Evolutionary conservation across 2,329 filamentous ascomycete species (phyloP).

Genomic region (Aureobasidium zeae): DNA sequence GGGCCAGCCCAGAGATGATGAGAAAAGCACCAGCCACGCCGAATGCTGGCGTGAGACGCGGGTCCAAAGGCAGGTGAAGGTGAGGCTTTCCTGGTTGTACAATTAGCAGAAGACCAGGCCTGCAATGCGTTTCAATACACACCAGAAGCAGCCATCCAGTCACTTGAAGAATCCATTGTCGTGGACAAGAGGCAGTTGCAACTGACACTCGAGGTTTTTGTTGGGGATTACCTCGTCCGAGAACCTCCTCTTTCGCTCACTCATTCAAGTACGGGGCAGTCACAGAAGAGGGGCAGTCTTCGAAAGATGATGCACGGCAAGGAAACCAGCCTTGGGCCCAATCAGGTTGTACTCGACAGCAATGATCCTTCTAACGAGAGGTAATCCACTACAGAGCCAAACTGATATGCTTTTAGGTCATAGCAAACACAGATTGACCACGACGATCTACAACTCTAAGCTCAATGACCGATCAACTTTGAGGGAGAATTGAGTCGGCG

Average conservation of each 20-base stretch:
- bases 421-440: neutral
- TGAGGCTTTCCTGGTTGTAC: too few relatives aligned
- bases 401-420: too few relatives aligned
- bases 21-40: constrained; percentile 70
- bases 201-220: neutral
- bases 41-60: constrained; percentile 69
- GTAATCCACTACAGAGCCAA: too few relatives aligned
- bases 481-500: neutral
- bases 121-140: too few relatives aligned
- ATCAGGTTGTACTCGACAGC: too few relatives aligned
- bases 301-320: too few relatives aligned
- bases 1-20: constrained; percentile 59
- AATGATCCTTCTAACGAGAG: too few relatives aligned
- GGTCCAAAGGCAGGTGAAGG: constrained; percentile 68
- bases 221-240: neutral
- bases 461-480: neutral
- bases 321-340: too few relatives aligned
- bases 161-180: neutral
- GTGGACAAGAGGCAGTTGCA: neutral
- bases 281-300: neutral
- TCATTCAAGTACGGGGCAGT: neutral
- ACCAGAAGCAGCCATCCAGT: too few relatives aligned
- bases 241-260: neutral
- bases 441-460: neutral
- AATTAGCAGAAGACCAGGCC: too few relatives aligned